Conservation (phyloP, 2,329 filamentous ascomycete genomes). For the Gnomoniopsis smithogilvyi region DNA sequence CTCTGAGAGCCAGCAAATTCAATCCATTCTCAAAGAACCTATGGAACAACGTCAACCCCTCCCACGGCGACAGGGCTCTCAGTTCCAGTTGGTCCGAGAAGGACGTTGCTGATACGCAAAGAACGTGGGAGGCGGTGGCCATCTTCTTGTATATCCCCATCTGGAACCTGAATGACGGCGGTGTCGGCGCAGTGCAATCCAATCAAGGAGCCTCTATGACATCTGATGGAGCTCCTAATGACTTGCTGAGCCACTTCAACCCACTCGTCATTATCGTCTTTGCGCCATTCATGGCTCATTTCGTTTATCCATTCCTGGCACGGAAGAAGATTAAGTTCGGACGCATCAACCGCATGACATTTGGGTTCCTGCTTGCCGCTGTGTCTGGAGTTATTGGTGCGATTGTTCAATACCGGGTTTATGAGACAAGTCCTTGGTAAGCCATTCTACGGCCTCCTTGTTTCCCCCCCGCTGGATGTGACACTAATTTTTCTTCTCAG, state of each 20-base stretch:
- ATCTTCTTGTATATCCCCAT: constrained; percentile 39
- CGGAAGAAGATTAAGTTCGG: constrained; percentile 51
- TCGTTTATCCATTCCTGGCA: constrained; percentile 55
- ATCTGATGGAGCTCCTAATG: constrained; percentile 53
- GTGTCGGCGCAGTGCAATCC: constrained; percentile 32
- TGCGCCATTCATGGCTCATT: constrained; percentile 47
- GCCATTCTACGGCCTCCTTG: neutral
- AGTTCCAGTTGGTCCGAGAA: constrained; percentile 62
- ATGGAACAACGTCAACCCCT: constrained; percentile 59
- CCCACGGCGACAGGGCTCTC: constrained; percentile 39
- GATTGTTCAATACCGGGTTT: constrained; percentile 57
- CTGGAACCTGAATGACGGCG: constrained; percentile 37
- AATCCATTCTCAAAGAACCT: constrained; percentile 53
- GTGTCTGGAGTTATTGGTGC: constrained; percentile 39
- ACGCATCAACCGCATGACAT: constrained; percentile 54
- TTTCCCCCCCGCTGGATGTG: neutral
- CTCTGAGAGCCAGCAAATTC: constrained; percentile 48
- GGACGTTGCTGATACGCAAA: constrained; percentile 63
- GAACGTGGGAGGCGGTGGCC: constrained; percentile 40
- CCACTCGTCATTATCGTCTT: constrained; percentile 56
- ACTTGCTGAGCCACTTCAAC: constrained; percentile 58
- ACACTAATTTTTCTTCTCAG: constrained; percentile 22
- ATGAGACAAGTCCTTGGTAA: constrained; percentile 45
- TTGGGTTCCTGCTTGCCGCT: constrained; percentile 48
- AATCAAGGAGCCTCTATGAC: constrained; percentile 41